A percentile compares a stretch with the other conserved stretches of the same genome.
phyloP scores from a whole-genome alignment of 495 filamentous ascomycete genomes.

The Hyaloscypha hepaticicola region DNA sequence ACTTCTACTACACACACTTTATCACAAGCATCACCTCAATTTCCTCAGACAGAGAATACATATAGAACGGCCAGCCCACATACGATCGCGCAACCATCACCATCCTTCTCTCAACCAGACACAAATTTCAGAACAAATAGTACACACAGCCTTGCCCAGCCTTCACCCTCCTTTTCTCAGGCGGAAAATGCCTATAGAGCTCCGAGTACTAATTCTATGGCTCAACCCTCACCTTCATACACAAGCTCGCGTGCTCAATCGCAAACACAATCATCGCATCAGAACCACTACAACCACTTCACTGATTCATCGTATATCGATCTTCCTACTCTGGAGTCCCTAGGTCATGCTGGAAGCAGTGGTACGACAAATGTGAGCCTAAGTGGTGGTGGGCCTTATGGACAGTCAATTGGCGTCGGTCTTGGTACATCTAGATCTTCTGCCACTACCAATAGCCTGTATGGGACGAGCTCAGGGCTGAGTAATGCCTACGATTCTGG shows the following conservation, averaged over 20 bases:
- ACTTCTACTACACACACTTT: slow-evolving; percentile 20
- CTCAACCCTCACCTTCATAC: slow-evolving; percentile 30
- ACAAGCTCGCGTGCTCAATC: slow-evolving; percentile 24
- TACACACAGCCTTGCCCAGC: slow-evolving; percentile 24
- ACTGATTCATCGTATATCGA: slow-evolving; percentile 30
- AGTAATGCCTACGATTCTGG: slow-evolving; percentile 21
- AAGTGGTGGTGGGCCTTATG: slow-evolving; percentile 20
- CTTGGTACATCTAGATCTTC: slow-evolving; percentile 19
- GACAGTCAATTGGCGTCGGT: slow-evolving; percentile 28
- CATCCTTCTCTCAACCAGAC: slow-evolving; percentile 30
- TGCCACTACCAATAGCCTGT: slow-evolving; percentile 21
- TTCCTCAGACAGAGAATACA: slow-evolving; percentile 33
- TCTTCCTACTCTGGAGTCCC: slow-evolving; percentile 41
- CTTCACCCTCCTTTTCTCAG: slow-evolving; percentile 29
- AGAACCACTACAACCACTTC: slow-evolving; percentile 37
- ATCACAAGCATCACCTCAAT: slow-evolving; percentile 31
- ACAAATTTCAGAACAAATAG: slow-evolving; percentile 21
- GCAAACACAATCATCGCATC: slow-evolving; percentile 51
- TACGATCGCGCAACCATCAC: slow-evolving; percentile 31
- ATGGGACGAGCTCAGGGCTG: slow-evolving; percentile 24
- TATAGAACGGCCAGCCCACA: slow-evolving; percentile 35
- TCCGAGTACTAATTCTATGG: slow-evolving; percentile 31
- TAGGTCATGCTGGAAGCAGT: slow-evolving; percentile 39
- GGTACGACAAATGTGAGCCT: slow-evolving; percentile 16
- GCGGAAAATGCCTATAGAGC: slow-evolving; percentile 37